Evolutionary conservation across 306 rosid genomes (phyloP).

Genomic region (Begonia masoniana): DNA sequence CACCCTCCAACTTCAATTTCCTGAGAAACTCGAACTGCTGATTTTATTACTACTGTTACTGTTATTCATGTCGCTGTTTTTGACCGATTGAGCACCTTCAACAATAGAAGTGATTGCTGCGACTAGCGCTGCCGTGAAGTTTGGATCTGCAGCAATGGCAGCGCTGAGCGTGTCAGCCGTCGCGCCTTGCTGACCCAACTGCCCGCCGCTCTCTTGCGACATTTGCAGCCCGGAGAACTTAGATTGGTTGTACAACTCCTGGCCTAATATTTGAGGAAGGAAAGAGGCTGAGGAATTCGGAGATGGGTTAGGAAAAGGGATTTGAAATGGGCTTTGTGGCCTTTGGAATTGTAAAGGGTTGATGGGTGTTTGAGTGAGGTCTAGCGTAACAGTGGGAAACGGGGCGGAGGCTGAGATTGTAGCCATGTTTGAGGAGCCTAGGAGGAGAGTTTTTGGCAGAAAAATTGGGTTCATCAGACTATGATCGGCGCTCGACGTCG

Average conservation of each 20-base stretch:
- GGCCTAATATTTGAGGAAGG: constrained; percentile 46
- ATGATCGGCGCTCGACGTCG: constrained; percentile 54
- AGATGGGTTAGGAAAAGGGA: constrained; percentile 28
- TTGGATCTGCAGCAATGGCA: constrained; percentile 62
- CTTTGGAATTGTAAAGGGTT: constrained; percentile 41
- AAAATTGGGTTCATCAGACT: constrained; percentile 43
- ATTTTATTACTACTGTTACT: constrained; percentile 24
- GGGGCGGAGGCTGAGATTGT: constrained; percentile 85
- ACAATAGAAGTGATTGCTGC: constrained; percentile 55
- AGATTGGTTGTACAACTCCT: constrained; percentile 45
- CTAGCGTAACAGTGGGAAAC: constrained; percentile 77
- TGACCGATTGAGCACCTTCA: constrained; percentile 26
- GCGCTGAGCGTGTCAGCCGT: constrained; percentile 33
- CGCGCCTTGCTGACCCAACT: constrained; percentile 16
- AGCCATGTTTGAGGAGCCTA: constrained; percentile 66
- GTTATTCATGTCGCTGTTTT: constrained; percentile 14
- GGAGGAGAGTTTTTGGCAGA: constrained; percentile 40
- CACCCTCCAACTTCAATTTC: constrained; percentile 10
- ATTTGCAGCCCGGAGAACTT: constrained; percentile 54
- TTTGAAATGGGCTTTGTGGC: constrained; percentile 23
- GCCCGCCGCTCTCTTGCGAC: constrained; percentile 28
- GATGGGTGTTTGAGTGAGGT: constrained; percentile 45
- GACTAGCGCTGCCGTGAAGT: constrained; percentile 48
- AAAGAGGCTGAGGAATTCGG: constrained; percentile 21
- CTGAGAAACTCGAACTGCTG: constrained; percentile 20